Evolutionary conservation across 2,329 filamentous ascomycete genomes (phyloP).

Genomic region (Aspergillus sp.): DNA sequence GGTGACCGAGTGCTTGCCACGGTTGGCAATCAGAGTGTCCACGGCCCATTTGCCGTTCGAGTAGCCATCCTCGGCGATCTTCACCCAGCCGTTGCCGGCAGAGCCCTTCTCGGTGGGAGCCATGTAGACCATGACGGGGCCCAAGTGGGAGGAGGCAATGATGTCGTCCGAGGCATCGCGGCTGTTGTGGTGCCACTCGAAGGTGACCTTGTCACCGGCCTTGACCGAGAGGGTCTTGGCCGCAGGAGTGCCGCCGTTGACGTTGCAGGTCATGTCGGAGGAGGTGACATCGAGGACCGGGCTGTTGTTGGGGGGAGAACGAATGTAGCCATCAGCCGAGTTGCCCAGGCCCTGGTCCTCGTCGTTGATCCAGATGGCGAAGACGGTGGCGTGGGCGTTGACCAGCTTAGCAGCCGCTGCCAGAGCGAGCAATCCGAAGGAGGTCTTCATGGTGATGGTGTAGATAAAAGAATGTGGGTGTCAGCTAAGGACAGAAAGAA

Average conservation of each 20-base stretch:
- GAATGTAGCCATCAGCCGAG: constrained; percentile 19
- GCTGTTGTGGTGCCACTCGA: constrained; percentile 23
- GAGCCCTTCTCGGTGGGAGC: constrained; percentile 18
- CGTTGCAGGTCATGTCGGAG: constrained; percentile 22
- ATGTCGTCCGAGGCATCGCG: constrained; percentile 20
- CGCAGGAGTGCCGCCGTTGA: constrained; percentile 15
- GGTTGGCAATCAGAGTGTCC: constrained; percentile 17
- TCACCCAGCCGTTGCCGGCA: constrained; percentile 20
- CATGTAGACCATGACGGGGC: constrained; percentile 22
- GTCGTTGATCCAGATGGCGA: constrained; percentile 23
- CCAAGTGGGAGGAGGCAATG: constrained; percentile 20
- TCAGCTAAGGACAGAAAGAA: constrained; percentile 5
- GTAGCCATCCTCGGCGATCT: constrained; percentile 23
- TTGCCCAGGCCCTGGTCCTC: constrained; percentile 21
- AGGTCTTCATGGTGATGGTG: constrained; percentile 18
- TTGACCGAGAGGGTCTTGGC: constrained; percentile 19
- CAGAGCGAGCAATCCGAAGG: constrained; percentile 22
- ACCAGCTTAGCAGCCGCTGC: constrained; percentile 21
- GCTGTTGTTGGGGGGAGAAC: constrained; percentile 20
- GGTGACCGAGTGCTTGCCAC: constrained; percentile 22
- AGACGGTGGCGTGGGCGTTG: constrained; percentile 20
- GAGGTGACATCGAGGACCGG: constrained; percentile 22
- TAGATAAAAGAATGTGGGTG: constrained; percentile 8
- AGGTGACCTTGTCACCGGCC: constrained; percentile 22
- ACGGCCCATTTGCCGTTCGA: constrained; percentile 18